phyloP scores from a whole-genome alignment of 768 basidiomycete species.

The Trametes punicea region DNA sequence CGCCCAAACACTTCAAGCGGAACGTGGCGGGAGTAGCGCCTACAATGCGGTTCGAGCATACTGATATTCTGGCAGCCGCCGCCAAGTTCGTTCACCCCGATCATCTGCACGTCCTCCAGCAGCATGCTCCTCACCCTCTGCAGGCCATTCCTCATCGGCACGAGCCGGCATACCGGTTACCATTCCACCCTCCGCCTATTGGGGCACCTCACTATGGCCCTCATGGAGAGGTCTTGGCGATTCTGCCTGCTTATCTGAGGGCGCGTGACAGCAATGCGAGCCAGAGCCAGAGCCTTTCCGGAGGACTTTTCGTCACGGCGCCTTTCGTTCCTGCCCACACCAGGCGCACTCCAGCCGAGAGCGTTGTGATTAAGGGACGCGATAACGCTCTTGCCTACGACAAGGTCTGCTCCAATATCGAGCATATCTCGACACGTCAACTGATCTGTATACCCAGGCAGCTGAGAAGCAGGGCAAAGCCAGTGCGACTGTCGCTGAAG shows the following conservation, averaged over 20 bases:
- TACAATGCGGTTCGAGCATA: too few relatives aligned
- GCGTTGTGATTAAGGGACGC: neutral
- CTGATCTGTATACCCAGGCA: neutral
- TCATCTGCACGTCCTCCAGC: neutral
- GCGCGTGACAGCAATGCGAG: too few relatives aligned
- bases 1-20: neutral
- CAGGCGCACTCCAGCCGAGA: neutral
- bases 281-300: too few relatives aligned
- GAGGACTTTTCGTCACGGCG: neutral
- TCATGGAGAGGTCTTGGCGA: neutral
- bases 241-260: neutral
- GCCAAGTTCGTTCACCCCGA: slow-evolving; percentile 6
- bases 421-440: too few relatives aligned
- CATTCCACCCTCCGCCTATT: neutral
- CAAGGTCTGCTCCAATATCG: too few relatives aligned
- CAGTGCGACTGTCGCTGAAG: neutral
- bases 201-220: slow-evolving; percentile 6
- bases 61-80: neutral
- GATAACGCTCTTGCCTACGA: too few relatives aligned
- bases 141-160: neutral
- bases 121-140: neutral
- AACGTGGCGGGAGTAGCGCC: neutral
- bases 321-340: neutral
- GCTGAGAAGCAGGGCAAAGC: neutral
- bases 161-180: neutral